These are phyloP conservation scores for Boletus pseudopeckii DNA, from an alignment of 768 basidiomycete species.

Conservation along the genomic window DNA sequence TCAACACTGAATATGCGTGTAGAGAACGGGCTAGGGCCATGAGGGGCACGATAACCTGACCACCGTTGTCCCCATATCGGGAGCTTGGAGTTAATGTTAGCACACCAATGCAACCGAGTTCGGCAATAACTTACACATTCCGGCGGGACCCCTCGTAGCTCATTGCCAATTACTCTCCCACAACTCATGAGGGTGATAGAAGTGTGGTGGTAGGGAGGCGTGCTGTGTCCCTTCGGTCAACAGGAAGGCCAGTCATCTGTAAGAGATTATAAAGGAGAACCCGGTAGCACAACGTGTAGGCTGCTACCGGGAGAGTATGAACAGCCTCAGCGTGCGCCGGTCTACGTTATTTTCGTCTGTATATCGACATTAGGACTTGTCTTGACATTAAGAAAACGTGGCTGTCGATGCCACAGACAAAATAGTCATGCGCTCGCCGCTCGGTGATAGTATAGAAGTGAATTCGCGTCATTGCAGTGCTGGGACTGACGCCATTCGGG, in stretches of 20 bases:
- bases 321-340: constrained; percentile 24
- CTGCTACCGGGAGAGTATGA: constrained; percentile 16
- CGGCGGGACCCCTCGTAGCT: constrained; percentile 30
- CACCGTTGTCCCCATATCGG: constrained; percentile 34
- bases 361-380: constrained; percentile 9
- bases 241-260: constrained; percentile 16
- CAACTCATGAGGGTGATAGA: constrained; percentile 20
- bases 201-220: constrained; percentile 14
- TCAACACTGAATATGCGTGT: constrained; percentile 17
- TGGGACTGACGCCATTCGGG: constrained; percentile 5
- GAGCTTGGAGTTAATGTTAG: constrained; percentile 21
- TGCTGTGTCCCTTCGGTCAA: constrained; percentile 17
- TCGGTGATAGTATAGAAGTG: constrained; percentile 13
- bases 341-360: constrained; percentile 18
- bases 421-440: constrained; percentile 6
- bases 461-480: constrained; percentile 23
- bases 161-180: constrained; percentile 30
- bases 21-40: constrained; percentile 27
- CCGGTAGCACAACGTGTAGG: constrained; percentile 21
- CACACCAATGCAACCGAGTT: not conserved
- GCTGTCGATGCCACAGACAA: constrained; percentile 9
- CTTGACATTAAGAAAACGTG: constrained; percentile 29
- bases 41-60: constrained; percentile 21
- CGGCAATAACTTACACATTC: constrained; percentile 23
- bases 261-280: constrained; percentile 26